Conservation (phyloP, 2,329 filamentous ascomycete species). For the Cladophialophora chaetospira region DNA sequence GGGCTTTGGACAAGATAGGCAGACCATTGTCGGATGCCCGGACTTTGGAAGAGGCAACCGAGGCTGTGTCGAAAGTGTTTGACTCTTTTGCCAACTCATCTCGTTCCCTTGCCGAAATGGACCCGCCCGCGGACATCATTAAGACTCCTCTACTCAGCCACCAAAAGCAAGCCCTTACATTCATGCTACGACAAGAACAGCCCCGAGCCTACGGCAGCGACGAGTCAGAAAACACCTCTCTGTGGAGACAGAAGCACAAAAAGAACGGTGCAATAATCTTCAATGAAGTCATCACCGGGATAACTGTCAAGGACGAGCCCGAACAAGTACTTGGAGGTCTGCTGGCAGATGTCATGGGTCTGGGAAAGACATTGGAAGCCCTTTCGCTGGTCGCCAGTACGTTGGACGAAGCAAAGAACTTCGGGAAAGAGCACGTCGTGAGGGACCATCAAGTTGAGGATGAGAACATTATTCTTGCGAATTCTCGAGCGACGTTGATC, state of each 20-base stretch:
- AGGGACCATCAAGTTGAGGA: constrained; percentile 38
- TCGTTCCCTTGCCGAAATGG: constrained; percentile 73
- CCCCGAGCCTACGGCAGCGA: constrained; percentile 60
- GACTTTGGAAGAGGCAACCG: constrained; percentile 82
- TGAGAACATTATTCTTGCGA: constrained; percentile 52
- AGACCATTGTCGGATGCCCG: constrained; percentile 51
- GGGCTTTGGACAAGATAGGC: constrained; percentile 24
- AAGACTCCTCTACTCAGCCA: constrained; percentile 74
- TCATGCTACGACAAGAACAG: constrained; percentile 78
- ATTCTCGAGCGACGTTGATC: constrained; percentile 78
- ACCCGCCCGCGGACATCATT: constrained; percentile 60
- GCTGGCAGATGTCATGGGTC: constrained; percentile 82
- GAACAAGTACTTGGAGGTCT: constrained; percentile 72
- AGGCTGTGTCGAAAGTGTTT: constrained; percentile 83
- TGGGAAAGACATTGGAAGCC: constrained; percentile 86
- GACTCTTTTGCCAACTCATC: constrained; percentile 72
- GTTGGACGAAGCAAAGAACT: constrained; percentile 62
- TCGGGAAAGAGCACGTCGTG: constrained; percentile 51
- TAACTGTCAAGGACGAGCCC: constrained; percentile 61
- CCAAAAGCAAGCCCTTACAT: constrained; percentile 86
- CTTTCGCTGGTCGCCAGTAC: constrained; percentile 74
- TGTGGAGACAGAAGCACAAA: constrained; percentile 70
- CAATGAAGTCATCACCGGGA: constrained; percentile 82
- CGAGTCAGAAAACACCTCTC: constrained; percentile 66
- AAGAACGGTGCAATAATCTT: constrained; percentile 64